phyloP scores from a whole-genome alignment of 441 rosid genomes.

The Francoa sonchifolia region DNA sequence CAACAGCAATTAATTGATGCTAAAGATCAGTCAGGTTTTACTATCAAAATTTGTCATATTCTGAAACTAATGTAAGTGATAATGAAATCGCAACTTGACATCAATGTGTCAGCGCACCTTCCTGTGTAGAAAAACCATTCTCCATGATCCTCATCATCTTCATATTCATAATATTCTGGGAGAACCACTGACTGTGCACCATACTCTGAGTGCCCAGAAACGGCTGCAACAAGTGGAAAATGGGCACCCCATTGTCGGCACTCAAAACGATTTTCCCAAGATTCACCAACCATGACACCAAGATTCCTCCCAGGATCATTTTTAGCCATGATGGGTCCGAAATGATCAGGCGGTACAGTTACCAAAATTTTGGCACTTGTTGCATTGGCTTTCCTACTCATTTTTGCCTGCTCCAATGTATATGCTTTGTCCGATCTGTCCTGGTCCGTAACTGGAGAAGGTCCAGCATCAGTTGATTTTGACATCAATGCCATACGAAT shows the following conservation, averaged over 20 bases:
- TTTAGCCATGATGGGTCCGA: slow-evolving; percentile 72
- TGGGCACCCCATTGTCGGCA: slow-evolving; percentile 86
- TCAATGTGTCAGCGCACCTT: slow-evolving; percentile 33
- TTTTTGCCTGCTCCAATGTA: slow-evolving; percentile 62
- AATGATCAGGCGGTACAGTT: slow-evolving; percentile 58
- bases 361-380: slow-evolving; percentile 63
- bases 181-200: slow-evolving; percentile 85
- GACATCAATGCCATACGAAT: slow-evolving; percentile 56
- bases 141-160: slow-evolving; percentile 85
- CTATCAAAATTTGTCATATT: neutral
- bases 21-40: no score
- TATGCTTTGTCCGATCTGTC: slow-evolving; percentile 65
- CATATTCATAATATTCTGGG: slow-evolving; percentile 73
- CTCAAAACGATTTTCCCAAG: slow-evolving; percentile 55
- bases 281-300: slow-evolving; percentile 73
- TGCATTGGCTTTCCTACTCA: slow-evolving; percentile 72
- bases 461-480: slow-evolving; percentile 14
- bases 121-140: slow-evolving; percentile 93
- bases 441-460: slow-evolving; percentile 33
- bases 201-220: slow-evolving; percentile 55
- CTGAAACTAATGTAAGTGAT: neutral
- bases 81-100: neutral
- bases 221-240: slow-evolving; percentile 63
- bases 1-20: no score
- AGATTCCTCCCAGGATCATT: slow-evolving; percentile 60